These are phyloP conservation scores for Pseudocercospora musae DNA, from an alignment of 2,329 filamentous ascomycete species.

Conservation along the genomic window DNA sequence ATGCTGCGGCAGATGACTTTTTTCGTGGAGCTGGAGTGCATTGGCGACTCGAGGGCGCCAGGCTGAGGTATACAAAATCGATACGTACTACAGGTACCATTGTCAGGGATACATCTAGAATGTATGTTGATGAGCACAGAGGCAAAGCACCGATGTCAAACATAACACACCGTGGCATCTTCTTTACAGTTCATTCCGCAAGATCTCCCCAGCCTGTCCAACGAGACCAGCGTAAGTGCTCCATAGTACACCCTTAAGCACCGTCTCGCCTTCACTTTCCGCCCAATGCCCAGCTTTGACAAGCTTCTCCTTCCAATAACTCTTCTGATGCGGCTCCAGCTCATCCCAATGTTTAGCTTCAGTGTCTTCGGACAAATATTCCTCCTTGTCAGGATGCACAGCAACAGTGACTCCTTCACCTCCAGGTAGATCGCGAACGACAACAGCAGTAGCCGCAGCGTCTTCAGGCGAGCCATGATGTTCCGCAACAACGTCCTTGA, in stretches of 20 bases:
- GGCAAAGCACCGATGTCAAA: background rate
- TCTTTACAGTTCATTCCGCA: conserved; percentile 3
- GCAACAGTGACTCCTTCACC: conserved; percentile 38
- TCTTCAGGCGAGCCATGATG: conserved; percentile 23
- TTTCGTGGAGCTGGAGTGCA: background rate
- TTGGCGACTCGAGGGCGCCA: background rate
- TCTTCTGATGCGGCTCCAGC: conserved; percentile 59
- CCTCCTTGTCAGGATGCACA: conserved; percentile 38
- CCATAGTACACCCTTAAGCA: conserved; percentile 76
- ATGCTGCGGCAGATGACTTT: background rate
- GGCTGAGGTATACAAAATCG: background rate
- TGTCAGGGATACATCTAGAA: background rate
- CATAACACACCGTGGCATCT: background rate
- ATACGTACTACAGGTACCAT: background rate
- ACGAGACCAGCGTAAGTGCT: conserved; percentile 48
- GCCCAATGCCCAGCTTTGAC: conserved; percentile 72
- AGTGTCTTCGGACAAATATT: conserved; percentile 43
- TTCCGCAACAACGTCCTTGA: conserved; percentile 16
- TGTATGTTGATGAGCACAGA: background rate
- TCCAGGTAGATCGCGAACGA: conserved; percentile 37
- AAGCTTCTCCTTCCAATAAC: conserved; percentile 67
- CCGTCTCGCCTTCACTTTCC: conserved; percentile 71
- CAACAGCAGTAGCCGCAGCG: conserved; percentile 33
- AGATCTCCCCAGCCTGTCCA: background rate
- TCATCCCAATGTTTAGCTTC: conserved; percentile 68